Conservation (phyloP, 192 early-diverging fungal species). For the Geosiphon pyriformis region DNA sequence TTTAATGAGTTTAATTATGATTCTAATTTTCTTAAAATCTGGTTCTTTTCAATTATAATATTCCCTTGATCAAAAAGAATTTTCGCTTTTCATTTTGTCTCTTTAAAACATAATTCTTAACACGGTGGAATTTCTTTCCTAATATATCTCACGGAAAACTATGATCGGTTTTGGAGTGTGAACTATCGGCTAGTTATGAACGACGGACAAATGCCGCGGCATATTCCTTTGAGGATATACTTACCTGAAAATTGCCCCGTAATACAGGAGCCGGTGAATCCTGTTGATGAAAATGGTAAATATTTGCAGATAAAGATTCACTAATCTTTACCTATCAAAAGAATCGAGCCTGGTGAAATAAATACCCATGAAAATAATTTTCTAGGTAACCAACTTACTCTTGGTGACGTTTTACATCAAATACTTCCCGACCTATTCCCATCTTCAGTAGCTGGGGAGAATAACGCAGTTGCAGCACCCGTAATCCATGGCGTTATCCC, state of each 20-base stretch:
- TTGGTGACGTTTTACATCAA: conserved; percentile 46
- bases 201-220: conserved; percentile 39
- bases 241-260: conserved; percentile 51
- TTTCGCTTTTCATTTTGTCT: too few species aligned
- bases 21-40: too few species aligned
- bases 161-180: conserved; percentile 57
- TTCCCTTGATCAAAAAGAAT: too few species aligned
- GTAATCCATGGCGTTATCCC: conserved; percentile 67
- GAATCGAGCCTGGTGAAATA: too few species aligned
- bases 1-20: too few species aligned
- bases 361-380: background rate
- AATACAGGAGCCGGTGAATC: conserved; percentile 54
- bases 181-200: conserved; percentile 50
- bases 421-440: conserved; percentile 42
- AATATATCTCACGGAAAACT: conserved; percentile 37
- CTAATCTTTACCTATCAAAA: too few species aligned
- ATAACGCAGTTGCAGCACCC: conserved; percentile 38
- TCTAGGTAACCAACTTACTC: conserved; percentile 32
- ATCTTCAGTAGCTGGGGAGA: conserved; percentile 32
- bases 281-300: conserved; percentile 44
- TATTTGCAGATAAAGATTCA: too few species aligned
- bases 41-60: too few species aligned
- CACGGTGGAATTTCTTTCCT: too few species aligned
- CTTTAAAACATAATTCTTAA: too few species aligned
- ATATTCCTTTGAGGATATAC: conserved; percentile 58